Evolutionary conservation across 805 yeast genomes (phyloP).

Genomic region (Barnettozyma vustinii): DNA sequence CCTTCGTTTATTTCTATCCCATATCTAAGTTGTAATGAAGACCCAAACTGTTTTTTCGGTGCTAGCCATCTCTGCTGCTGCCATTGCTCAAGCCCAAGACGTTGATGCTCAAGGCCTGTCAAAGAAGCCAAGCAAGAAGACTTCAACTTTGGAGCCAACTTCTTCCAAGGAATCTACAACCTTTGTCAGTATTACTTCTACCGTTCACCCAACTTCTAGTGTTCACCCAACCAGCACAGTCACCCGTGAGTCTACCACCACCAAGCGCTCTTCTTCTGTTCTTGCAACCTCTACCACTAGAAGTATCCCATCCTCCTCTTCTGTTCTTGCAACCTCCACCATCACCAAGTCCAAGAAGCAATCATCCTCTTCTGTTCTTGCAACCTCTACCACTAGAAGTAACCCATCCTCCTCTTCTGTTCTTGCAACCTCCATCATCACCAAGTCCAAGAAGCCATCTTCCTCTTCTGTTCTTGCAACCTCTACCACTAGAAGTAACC

Average conservation of each 20-base stretch:
- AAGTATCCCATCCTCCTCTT: background rate
- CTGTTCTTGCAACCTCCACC: background rate
- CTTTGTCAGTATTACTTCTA: background rate
- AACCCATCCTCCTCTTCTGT: background rate
- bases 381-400: background rate
- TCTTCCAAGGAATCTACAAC: background rate
- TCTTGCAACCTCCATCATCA: background rate
- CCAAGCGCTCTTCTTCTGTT: background rate
- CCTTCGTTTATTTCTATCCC: background rate
- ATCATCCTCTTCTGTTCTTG: background rate
- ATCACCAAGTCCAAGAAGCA: background rate
- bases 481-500: background rate
- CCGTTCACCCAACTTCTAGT: background rate
- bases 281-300: background rate
- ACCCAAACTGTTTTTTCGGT: constrained; percentile 2
- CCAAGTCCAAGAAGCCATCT: background rate
- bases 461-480: background rate
- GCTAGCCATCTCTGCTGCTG: constrained; percentile 2
- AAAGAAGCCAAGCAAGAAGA: constrained; percentile 2
- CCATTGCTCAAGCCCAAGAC: constrained; percentile 1
- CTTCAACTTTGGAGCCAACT: constrained; percentile 1
- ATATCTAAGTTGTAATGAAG: constrained; percentile 1
- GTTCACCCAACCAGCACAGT: background rate
- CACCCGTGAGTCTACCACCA: background rate
- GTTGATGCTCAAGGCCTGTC: constrained; percentile 2